phyloP scores from a whole-genome alignment of 768 basidiomycete genomes.

The Infundibulicybe gibba region DNA sequence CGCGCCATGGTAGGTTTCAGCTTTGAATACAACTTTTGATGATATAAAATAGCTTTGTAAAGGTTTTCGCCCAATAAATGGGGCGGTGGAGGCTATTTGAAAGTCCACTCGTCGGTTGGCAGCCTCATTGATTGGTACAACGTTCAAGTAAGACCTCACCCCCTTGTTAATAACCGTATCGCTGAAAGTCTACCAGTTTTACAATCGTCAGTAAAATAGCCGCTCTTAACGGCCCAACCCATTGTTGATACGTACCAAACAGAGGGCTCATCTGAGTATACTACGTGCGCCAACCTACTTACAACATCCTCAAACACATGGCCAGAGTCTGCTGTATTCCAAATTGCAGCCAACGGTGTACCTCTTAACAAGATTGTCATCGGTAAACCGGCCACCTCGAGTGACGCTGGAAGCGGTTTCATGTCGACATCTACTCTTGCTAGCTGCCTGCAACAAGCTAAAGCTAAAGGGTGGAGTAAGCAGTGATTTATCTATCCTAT shows the following conservation, averaged over 20 bases:
- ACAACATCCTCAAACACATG: slow-evolving; percentile 53
- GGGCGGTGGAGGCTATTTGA: slow-evolving; percentile 52
- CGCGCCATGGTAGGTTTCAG: slow-evolving; percentile 37
- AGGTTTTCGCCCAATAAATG: slow-evolving; percentile 41
- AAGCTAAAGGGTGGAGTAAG: slow-evolving; percentile 66
- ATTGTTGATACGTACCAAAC: slow-evolving; percentile 7
- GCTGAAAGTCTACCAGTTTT: slow-evolving; percentile 25
- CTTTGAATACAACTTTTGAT: background rate
- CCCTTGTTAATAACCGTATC: slow-evolving; percentile 1
- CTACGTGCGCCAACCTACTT: slow-evolving; percentile 57
- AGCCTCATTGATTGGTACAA: slow-evolving; percentile 65
- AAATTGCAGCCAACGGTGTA: slow-evolving; percentile 58
- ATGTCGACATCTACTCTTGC: slow-evolving; percentile 56
- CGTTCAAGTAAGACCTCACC: slow-evolving; percentile 37
- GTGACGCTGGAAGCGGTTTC: slow-evolving; percentile 59
- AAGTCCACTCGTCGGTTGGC: slow-evolving; percentile 50
- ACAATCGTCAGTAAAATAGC: slow-evolving; percentile 34
- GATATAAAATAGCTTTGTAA: slow-evolving; percentile 1
- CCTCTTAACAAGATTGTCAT: slow-evolving; percentile 65
- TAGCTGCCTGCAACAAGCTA: slow-evolving; percentile 57
- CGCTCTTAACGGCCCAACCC: background rate
- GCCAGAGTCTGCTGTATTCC: slow-evolving; percentile 59
- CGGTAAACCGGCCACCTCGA: slow-evolving; percentile 59
- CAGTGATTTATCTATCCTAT: slow-evolving; percentile 8
- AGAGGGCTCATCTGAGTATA: slow-evolving; percentile 66